phyloP scores from a whole-genome alignment of 805 yeast species.

The Monosporozyma siamensis region DNA sequence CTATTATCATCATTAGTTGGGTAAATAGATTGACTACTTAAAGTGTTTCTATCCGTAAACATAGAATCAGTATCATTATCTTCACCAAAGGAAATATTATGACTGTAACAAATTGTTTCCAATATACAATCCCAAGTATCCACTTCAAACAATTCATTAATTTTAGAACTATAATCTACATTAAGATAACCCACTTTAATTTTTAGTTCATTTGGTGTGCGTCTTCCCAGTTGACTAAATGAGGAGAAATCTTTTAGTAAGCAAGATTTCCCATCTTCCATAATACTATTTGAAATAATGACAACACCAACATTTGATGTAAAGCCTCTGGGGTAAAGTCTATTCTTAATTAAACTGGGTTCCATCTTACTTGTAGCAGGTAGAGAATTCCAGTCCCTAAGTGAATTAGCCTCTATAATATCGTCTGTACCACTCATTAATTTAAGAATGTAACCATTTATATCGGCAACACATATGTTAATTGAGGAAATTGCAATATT shows the following conservation, averaged over 20 bases:
- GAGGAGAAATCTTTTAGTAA: slow-evolving; percentile 17
- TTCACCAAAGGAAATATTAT: slow-evolving; percentile 25
- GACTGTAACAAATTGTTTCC: slow-evolving; percentile 26
- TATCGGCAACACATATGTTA: slow-evolving; percentile 18
- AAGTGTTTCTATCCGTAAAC: neutral
- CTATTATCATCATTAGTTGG: neutral
- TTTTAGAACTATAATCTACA: slow-evolving; percentile 23
- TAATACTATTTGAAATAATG: slow-evolving; percentile 19
- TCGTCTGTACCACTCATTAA: slow-evolving; percentile 4
- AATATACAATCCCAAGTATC: slow-evolving; percentile 21
- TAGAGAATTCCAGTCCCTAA: neutral
- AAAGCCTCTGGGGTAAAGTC: slow-evolving; percentile 7
- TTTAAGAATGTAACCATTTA: slow-evolving; percentile 11
- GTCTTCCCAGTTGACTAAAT: slow-evolving; percentile 14
- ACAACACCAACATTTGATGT: slow-evolving; percentile 14
- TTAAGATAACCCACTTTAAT: slow-evolving; percentile 28
- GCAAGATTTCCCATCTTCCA: slow-evolving; percentile 20
- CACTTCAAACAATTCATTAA: slow-evolving; percentile 26
- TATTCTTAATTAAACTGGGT: slow-evolving; percentile 12
- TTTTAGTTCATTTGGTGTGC: slow-evolving; percentile 22
- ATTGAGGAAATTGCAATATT: slow-evolving; percentile 11
- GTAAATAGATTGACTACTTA: neutral
- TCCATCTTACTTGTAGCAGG: slow-evolving; percentile 8
- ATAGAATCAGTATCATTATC: slow-evolving; percentile 8
- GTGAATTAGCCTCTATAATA: neutral